These are phyloP conservation scores for Coemansia sp. DNA, from an alignment of 371 early-diverging fungal genomes.

Conservation along the genomic window DNA sequence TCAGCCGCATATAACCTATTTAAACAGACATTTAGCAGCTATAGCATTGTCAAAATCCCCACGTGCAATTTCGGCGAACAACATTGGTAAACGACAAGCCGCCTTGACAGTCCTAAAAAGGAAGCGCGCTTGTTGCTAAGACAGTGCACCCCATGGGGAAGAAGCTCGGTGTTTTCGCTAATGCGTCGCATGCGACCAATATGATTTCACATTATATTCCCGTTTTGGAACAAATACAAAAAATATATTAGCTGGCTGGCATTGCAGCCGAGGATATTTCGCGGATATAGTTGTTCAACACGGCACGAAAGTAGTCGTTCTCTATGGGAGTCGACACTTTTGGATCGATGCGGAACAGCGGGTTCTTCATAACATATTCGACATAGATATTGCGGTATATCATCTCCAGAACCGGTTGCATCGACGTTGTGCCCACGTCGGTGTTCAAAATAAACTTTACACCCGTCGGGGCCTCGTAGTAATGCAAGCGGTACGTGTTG, in stretches of 20 bases:
- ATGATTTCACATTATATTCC: not conserved
- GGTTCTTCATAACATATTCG: constrained; percentile 85
- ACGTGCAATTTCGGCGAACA: too few species aligned
- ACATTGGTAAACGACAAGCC: too few species aligned
- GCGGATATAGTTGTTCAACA: constrained; percentile 43
- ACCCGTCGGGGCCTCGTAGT: constrained; percentile 82
- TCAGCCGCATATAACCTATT: too few species aligned
- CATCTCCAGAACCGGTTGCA: constrained; percentile 69
- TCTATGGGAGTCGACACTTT: constrained; percentile 27
- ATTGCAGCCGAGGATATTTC: constrained; percentile 22
- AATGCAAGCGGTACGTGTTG: constrained; percentile 82
- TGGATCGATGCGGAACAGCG: constrained; percentile 59
- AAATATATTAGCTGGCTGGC: not conserved
- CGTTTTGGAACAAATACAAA: not conserved
- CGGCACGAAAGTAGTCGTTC: constrained; percentile 50
- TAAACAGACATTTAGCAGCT: too few species aligned
- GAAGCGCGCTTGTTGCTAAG: too few species aligned
- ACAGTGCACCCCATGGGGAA: not conserved
- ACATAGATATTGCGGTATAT: constrained; percentile 87
- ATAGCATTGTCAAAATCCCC: too few species aligned
- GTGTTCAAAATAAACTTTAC: constrained; percentile 86
- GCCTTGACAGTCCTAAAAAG: too few species aligned
- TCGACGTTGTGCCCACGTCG: constrained; percentile 67
- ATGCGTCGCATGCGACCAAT: not conserved
- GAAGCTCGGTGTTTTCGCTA: not conserved